Base-by-base conservation (phyloP, 768 basidiomycete species). In the Tricholoma saponaceum region DNA sequence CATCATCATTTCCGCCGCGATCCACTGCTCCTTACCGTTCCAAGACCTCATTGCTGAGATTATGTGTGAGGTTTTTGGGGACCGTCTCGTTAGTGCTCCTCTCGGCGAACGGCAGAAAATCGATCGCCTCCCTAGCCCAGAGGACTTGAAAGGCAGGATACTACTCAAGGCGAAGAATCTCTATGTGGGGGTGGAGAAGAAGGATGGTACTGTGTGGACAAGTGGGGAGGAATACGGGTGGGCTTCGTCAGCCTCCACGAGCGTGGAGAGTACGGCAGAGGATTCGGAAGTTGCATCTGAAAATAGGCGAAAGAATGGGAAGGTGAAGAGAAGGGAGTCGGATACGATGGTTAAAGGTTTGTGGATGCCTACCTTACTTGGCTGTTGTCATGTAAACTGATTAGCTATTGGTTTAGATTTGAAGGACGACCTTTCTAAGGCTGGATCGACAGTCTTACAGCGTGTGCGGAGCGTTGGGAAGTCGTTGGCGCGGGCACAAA, bases 1-100 rank as follows among this genome's bases (percentile, higher is more conserved):
- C 0, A 82, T 99, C 69, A 92, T 99, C 73, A 91, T 99, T 54
- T 96, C 94, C 4, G 92, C 95, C n/a, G 97, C 98, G 74, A 83
- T 97, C 5, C 96, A 98, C 66, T 97, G 94, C 71, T 79, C 82
- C 2, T 75, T 76, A 5, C 80, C 83, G 37, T 79, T 83, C 61
- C 78, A 85, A 57, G 79, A 81, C 55, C 72, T 73, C 64, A 74
- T 82, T 41, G 79, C 74, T 23, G 70, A 72, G 28, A 79, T 80
- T 56, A 79, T 80, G 79, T 65, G 62, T 1, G 68, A 74, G 47
- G 76, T 79, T 4, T 83, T 83, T 60, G 78, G 78, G 1, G 77
- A 79, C 32, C 65, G 63, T 14, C 64, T 79, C 2, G 58, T 79
- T 16, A 62, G 63, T 22, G 66, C 67, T 41, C 71, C 72, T 7